Evolutionary conservation across 306 rosid species (phyloP).

Genomic region (Canavalia ensiformis): DNA sequence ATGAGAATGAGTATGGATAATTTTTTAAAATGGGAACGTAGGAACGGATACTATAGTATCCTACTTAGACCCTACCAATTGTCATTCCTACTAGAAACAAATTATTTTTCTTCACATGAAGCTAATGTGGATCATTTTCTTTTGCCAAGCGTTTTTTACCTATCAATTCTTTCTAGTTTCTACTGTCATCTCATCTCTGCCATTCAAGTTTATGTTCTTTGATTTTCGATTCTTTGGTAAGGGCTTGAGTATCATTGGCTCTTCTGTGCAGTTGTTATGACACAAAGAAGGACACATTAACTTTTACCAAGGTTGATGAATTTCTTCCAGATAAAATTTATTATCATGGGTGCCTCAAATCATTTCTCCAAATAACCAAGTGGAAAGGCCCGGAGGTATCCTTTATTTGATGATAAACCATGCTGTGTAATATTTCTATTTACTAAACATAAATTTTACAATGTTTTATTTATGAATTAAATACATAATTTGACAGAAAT

Average conservation of each 20-base stretch:
- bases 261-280: slow-evolving; percentile 81
- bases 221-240: slow-evolving; percentile 43
- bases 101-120: not conserved
- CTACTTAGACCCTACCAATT: too few relatives aligned
- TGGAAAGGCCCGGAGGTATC: slow-evolving; percentile 99
- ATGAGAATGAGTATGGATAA: too few relatives aligned
- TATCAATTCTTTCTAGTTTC: slow-evolving; percentile 11
- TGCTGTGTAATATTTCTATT: slow-evolving; percentile 22
- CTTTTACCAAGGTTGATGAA: slow-evolving; percentile 86
- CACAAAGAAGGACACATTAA: slow-evolving; percentile 75
- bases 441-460: slow-evolving; percentile 35
- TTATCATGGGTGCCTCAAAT: slow-evolving; percentile 93
- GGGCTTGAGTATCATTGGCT: slow-evolving; percentile 45
- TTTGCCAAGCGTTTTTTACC: slow-evolving; percentile 22
- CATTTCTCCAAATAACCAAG: slow-evolving; percentile 89
- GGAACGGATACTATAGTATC: too few relatives aligned
- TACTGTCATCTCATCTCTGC: slow-evolving; percentile 14
- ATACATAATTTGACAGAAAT: slow-evolving; percentile 14
- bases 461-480: slow-evolving; percentile 27
- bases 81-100: not conserved
- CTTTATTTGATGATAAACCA: slow-evolving; percentile 36
- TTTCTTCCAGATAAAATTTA: slow-evolving; percentile 84
- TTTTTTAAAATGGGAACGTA: too few relatives aligned
- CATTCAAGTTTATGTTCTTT: slow-evolving; percentile 31
- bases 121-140: slow-evolving; percentile 37